Evolutionary conservation across 2,329 filamentous ascomycete species (phyloP), one percentile per base, ranked within the genome.

Genomic region (Metarhizium album): DNA sequence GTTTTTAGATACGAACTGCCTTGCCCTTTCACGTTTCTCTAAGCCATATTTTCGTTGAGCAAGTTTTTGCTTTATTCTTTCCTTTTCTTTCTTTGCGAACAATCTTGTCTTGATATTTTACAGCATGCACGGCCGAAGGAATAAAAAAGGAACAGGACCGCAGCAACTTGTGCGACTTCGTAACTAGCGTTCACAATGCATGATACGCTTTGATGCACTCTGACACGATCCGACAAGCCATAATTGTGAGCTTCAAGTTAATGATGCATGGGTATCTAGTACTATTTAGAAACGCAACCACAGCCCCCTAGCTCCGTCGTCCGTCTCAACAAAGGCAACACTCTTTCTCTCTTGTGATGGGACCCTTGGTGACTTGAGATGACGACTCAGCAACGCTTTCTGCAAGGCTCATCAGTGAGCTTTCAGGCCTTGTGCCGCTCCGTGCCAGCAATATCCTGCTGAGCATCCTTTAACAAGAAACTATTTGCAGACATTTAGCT

Each of bases 391-490:
- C 33, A 4, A 9, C 33, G 33, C 29, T 11, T 31, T 35, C 33
- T 35, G 33, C 14, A 16, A 35, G 4, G 33, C 33, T 35, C 11
- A 1, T 35, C 11, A 14, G 2, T 13, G 4, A 6, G 33, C 33
- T 35, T 13, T 47, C 45, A 67, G 22, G 82, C 80, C 68, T 95
- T 95, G 52, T 88, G 69, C 60, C 87, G 77, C 60, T 82, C 78
- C 55, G 62, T 70, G 49, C 78, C 78, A 42, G 86, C 79, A 59
- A 95, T 76, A 60, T 95, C 90, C 60, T 94, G 85, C 61, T 86
- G 80, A 4, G 89, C 82, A 66, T 96, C 90, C 67, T 82, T 90
- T 55, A 95, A 72, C 55, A 97, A 71, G 67, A 95, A 97, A 61
- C 90, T 95, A 50, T 47, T 23, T 50, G 49, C 22, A 16, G 7